These are phyloP conservation scores for Trypanosoma lewisi DNA, from an alignment of 208 protist species.

Conservation along the genomic window DNA sequence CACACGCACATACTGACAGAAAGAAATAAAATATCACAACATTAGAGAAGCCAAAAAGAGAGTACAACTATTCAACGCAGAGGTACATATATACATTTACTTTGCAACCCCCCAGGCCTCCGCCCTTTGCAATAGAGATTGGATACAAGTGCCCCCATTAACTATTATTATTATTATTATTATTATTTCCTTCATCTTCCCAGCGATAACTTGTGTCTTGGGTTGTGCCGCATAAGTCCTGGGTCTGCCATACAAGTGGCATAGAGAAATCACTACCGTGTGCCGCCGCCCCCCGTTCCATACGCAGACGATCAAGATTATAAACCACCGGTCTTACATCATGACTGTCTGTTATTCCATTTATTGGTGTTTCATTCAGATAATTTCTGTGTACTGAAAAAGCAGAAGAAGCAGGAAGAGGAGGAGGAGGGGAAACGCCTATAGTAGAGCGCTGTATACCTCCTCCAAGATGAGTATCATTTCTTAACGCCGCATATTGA, in stretches of 20 bases:
- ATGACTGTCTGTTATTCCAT: background rate
- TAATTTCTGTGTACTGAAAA: background rate
- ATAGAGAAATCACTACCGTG: background rate
- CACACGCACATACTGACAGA: too few species aligned
- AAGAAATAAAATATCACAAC: too few species aligned
- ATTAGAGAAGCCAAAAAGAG: too few species aligned
- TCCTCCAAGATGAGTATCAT: background rate
- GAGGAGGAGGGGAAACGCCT: background rate
- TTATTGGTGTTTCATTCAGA: background rate
- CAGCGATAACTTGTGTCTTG: background rate
- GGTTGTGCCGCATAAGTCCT: background rate
- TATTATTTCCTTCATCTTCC: too few species aligned
- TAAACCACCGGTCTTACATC: background rate
- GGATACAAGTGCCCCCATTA: too few species aligned
- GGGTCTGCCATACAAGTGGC: constrained; percentile 1
- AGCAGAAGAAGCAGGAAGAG: background rate
- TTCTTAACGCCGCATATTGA: too few species aligned
- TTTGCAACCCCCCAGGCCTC: too few species aligned
- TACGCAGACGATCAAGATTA: background rate
- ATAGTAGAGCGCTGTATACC: background rate
- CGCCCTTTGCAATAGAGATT: too few species aligned
- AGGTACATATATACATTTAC: too few species aligned
- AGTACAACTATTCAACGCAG: too few species aligned
- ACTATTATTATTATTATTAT: too few species aligned
- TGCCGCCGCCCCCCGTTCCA: background rate